Evolutionary conservation across 176 grass and related monocot species (phyloP).

Genomic region (Oryza punctata): DNA sequence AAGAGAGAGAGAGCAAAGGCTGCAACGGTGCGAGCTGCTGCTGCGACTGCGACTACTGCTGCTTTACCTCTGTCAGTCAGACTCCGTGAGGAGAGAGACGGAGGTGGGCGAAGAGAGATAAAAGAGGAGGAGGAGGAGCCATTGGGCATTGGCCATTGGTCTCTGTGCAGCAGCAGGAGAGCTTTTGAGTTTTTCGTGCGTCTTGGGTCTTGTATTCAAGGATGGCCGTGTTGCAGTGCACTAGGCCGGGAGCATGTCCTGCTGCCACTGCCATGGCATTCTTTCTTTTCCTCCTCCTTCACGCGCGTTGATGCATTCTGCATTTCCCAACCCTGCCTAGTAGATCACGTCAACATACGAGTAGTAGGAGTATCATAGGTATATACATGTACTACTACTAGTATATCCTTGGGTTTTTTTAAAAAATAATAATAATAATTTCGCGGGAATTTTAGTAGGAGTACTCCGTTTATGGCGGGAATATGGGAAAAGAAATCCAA

Average conservation of each 20-base stretch:
- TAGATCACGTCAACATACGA: neutral
- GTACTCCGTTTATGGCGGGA: no score
- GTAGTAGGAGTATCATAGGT: neutral
- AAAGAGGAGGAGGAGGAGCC: no score
- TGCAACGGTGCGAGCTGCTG: neutral
- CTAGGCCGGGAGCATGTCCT: slow-evolving; percentile 6
- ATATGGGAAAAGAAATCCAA: no score
- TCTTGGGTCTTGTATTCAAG: neutral
- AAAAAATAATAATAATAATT: no score
- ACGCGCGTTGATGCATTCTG: neutral
- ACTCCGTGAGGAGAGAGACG: neutral
- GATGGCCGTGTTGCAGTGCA: neutral
- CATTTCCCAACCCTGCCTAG: neutral
- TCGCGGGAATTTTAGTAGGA: no score
- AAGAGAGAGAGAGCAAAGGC: neutral
- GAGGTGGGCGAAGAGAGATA: neutral
- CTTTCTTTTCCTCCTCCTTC: neutral
- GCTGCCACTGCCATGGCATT: neutral
- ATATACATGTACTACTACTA: no score
- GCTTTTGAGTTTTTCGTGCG: neutral
- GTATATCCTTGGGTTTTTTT: no score
- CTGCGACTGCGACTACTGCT: neutral
- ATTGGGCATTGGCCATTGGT: neutral
- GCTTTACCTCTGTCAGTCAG: neutral
- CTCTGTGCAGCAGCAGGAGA: neutral